Evolutionary conservation across 1,139 yeast genomes (phyloP).

Genomic region (Martiniozyma asiatica): DNA sequence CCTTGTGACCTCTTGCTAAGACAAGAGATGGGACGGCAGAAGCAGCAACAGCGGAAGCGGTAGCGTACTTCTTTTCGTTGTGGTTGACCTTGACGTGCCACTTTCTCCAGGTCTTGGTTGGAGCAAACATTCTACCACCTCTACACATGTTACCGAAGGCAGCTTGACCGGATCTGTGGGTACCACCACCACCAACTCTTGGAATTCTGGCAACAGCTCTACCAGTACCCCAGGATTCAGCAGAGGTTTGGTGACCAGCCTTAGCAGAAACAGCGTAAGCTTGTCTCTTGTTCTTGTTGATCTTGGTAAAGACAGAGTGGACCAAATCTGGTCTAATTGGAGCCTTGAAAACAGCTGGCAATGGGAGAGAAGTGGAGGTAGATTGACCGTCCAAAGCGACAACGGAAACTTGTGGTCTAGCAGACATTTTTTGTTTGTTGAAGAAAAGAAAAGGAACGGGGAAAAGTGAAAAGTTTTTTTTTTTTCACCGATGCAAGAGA

Average conservation of each 20-base stretch:
- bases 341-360: conserved; percentile 98
- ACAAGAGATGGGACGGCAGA: conserved; percentile 97
- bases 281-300: conserved; percentile 99
- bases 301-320: conserved; percentile 96
- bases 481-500: no score
- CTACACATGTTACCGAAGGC: conserved; percentile 99
- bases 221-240: conserved; percentile 99
- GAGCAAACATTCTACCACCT: conserved; percentile 99
- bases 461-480: conserved; percentile 1
- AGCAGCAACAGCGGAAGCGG: conserved; percentile 99
- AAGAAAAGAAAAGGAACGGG: background rate
- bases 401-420: conserved; percentile 95
- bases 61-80: conserved; percentile 99
- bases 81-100: conserved; percentile 99
- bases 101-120: conserved; percentile 99
- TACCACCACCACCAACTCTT: conserved; percentile 99
- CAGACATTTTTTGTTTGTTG: conserved; percentile 35
- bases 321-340: conserved; percentile 99
- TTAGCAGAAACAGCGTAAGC: conserved; percentile 98
- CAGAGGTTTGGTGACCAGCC: conserved; percentile 99
- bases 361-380: conserved; percentile 73
- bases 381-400: conserved; percentile 75
- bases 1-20: conserved; percentile 99
- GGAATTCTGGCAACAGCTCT: conserved; percentile 99
- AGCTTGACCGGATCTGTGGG: conserved; percentile 99